A percentile compares a stretch with the other conserved stretches of the same genome.
These are phyloP conservation scores for Fraxinus cuspidata DNA, from an alignment of 257 asterid species.

Conservation along the genomic window DNA sequence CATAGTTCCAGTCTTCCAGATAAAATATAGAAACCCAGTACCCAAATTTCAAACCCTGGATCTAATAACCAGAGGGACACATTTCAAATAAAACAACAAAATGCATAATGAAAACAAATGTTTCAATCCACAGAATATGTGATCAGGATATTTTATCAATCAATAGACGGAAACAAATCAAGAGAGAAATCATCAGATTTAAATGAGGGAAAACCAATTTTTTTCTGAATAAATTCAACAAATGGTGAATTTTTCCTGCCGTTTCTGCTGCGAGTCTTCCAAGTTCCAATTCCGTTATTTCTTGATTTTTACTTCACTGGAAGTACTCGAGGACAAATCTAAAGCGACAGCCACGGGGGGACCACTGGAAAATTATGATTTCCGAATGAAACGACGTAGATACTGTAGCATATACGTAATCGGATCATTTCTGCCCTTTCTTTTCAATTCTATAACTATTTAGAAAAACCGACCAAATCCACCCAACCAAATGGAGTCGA, in stretches of 20 bases:
- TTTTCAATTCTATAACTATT: too few species aligned
- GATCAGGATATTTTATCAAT: neutral
- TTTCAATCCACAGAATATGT: neutral
- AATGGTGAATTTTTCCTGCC: neutral
- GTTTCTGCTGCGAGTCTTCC: neutral
- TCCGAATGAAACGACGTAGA: too few species aligned
- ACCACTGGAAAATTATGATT: neutral
- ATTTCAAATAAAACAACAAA: neutral
- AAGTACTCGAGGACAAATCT: neutral
- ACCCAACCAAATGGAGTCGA: too few species aligned
- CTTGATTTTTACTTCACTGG: neutral
- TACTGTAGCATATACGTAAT: too few species aligned
- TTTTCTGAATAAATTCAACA: neutral
- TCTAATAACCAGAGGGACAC: neutral
- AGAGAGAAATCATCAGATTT: neutral
- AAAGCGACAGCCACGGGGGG: neutral
- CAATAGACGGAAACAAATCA: neutral
- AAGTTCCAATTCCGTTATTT: neutral
- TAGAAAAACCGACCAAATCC: too few species aligned
- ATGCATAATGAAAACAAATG: neutral
- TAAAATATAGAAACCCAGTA: slow-evolving; percentile 18
- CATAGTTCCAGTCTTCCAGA: slow-evolving; percentile 21
- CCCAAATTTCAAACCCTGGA: slow-evolving; percentile 15
- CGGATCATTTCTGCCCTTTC: too few species aligned
- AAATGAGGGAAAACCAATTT: neutral